phyloP scores from a whole-genome alignment of 2,329 filamentous ascomycete species.

The Microcyclospora tardicrescens region DNA sequence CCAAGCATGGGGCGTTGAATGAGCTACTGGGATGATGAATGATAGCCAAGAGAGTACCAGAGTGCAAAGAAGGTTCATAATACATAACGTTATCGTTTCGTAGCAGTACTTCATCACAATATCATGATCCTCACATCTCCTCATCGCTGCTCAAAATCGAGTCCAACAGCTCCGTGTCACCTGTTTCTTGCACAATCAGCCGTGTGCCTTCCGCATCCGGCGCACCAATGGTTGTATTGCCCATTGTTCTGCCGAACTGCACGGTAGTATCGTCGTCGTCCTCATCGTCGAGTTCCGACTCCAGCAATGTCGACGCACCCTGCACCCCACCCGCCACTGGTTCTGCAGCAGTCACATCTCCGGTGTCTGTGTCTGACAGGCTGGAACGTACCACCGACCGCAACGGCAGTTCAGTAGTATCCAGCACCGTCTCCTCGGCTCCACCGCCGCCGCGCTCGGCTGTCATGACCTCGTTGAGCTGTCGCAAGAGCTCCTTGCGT shows the following conservation, averaged over 20 bases:
- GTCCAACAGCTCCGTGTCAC: conserved; percentile 4
- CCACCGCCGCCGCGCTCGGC: conserved; percentile 20
- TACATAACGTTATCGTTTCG: not conserved
- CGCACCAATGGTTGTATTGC: conserved; percentile 16
- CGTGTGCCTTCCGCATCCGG: conserved; percentile 25
- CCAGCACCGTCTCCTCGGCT: conserved; percentile 19
- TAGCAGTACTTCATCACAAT: not conserved
- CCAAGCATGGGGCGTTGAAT: not conserved
- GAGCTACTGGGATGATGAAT: not conserved
- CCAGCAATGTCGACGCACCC: conserved; percentile 5
- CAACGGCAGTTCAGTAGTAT: conserved; percentile 11
- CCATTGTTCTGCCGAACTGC: conserved; percentile 8
- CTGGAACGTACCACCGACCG: not conserved
- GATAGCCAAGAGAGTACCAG: not conserved
- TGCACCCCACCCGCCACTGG: conserved; percentile 7
- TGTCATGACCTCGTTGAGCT: conserved; percentile 32
- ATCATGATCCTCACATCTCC: not conserved
- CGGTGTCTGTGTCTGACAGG: not conserved
- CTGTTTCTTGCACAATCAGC: conserved; percentile 9
- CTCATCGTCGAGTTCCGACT: conserved; percentile 12
- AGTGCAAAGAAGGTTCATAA: not conserved
- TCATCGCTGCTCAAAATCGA: conserved; percentile 1
- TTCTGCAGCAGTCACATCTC: conserved; percentile 4
- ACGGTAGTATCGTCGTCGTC: conserved; percentile 15
- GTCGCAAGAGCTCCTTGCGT: conserved; percentile 37